Conservation (phyloP, 2,329 filamentous ascomycete genomes). For the Colletotrichum gloeosporioides region DNA sequence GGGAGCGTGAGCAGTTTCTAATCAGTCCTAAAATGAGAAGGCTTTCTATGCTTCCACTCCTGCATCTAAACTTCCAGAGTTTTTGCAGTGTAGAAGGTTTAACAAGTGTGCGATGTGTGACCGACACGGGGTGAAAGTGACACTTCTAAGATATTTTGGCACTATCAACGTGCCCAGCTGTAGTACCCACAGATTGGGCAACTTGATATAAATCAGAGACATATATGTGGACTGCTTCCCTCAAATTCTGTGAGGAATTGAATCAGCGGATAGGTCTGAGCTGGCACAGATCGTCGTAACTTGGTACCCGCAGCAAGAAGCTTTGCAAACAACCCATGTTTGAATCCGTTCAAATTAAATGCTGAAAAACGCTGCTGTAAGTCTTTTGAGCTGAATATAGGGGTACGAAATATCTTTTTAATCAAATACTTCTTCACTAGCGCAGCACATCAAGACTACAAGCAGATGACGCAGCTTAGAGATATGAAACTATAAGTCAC, state of each 20-base stretch:
- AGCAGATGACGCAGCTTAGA: not conserved
- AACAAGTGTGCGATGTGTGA: not conserved
- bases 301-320: not conserved
- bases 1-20: not conserved
- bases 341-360: not conserved
- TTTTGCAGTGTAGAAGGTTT: accelerated
- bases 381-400: accelerated
- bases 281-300: accelerated
- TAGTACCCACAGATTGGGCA: not conserved
- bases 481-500: not conserved
- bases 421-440: not conserved
- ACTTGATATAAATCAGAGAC: not conserved
- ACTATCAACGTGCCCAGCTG: not conserved
- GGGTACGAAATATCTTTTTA: accelerated
- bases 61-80: not conserved
- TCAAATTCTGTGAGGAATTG: not conserved
- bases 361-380: accelerated
- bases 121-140: no score
- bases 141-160: not conserved
- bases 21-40: accelerated
- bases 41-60: accelerated
- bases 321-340: not conserved
- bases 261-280: not conserved
- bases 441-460: not conserved
- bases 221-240: not conserved